Percentiles rank a stretch among this genome's conserved stretches.
phyloP scores from a whole-genome alignment of 2,329 filamentous ascomycete genomes.

The Beauveria scarabaeidicola region DNA sequence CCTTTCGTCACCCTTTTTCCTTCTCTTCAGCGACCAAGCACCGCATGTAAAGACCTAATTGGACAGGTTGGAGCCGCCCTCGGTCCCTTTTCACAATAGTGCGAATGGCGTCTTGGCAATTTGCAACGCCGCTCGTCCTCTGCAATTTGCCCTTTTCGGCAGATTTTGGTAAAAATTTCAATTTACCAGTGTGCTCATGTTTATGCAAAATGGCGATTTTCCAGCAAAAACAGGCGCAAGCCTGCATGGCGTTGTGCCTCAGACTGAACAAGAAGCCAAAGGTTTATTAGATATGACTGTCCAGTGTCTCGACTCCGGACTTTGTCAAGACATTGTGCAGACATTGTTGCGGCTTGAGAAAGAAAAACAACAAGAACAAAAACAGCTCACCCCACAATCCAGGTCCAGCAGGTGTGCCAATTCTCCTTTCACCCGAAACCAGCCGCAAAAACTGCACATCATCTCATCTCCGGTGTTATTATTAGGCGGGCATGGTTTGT shows the following conservation, averaged over 20 bases:
- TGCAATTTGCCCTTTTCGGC: background rate
- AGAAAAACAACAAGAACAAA: too few species aligned
- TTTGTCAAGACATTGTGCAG: background rate
- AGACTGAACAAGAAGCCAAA: background rate
- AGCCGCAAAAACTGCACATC: conserved; percentile 1
- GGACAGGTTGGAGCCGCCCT: background rate
- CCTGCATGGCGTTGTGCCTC: background rate
- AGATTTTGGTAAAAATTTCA: background rate
- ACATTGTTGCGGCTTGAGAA: background rate
- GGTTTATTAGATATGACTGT: too few species aligned
- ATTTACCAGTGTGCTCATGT: background rate
- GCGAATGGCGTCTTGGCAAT: conserved; percentile 1
- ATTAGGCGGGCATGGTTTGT: background rate
- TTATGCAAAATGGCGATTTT: background rate
- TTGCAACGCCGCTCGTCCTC: background rate
- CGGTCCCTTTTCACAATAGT: background rate
- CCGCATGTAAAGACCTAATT: background rate
- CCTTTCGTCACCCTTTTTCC: background rate
- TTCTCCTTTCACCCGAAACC: background rate
- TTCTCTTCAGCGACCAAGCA: background rate
- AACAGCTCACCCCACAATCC: background rate
- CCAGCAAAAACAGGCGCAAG: background rate
- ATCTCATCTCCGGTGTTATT: conserved; percentile 1
- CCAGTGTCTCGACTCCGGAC: background rate
- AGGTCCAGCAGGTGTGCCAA: background rate